Percentiles rank a stretch among this genome's conserved stretches.
phyloP scores from a whole-genome alignment of 495 filamentous ascomycete species.

The Penicillium parvum region DNA sequence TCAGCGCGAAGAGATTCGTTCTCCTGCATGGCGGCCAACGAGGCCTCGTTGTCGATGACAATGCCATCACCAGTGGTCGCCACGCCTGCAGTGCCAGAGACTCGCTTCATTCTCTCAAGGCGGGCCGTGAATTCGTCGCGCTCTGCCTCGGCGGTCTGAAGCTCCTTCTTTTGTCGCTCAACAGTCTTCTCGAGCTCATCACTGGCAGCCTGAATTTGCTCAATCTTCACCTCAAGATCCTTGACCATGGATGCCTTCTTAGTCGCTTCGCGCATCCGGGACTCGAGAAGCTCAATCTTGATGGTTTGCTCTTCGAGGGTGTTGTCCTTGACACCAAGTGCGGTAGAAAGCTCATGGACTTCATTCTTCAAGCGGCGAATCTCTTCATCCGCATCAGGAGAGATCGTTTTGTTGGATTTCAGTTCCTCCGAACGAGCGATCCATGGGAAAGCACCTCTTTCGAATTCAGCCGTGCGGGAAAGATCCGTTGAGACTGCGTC shows the following conservation, averaged over 20 bases:
- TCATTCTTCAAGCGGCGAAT: slow-evolving; percentile 71
- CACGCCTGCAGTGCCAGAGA: slow-evolving; percentile 50
- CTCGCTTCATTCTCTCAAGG: slow-evolving; percentile 51
- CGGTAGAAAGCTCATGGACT: slow-evolving; percentile 54
- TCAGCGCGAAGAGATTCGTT: slow-evolving; percentile 68
- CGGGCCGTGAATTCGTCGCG: slow-evolving; percentile 71
- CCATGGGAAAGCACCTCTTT: slow-evolving; percentile 74
- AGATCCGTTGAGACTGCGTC: slow-evolving; percentile 69
- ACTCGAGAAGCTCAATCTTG: slow-evolving; percentile 54
- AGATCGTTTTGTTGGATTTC: slow-evolving; percentile 69
- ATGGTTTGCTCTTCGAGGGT: slow-evolving; percentile 83
- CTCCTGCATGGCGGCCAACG: slow-evolving; percentile 61
- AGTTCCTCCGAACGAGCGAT: slow-evolving; percentile 74
- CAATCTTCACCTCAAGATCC: slow-evolving; percentile 55
- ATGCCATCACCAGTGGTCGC: slow-evolving; percentile 34
- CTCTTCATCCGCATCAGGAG: slow-evolving; percentile 75
- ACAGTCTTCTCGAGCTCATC: slow-evolving; percentile 33
- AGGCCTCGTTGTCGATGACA: slow-evolving; percentile 42
- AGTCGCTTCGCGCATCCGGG: slow-evolving; percentile 48
- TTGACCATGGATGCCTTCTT: slow-evolving; percentile 49
- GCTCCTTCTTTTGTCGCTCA: slow-evolving; percentile 38
- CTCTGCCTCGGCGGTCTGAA: slow-evolving; percentile 54
- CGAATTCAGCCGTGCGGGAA: slow-evolving; percentile 78
- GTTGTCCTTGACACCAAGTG: slow-evolving; percentile 83
- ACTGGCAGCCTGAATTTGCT: slow-evolving; percentile 50